Evolutionary conservation across 148 eudicot species (phyloP), one percentile per base, ranked within the genome.

Genomic region (Camellia granthamiana): DNA sequence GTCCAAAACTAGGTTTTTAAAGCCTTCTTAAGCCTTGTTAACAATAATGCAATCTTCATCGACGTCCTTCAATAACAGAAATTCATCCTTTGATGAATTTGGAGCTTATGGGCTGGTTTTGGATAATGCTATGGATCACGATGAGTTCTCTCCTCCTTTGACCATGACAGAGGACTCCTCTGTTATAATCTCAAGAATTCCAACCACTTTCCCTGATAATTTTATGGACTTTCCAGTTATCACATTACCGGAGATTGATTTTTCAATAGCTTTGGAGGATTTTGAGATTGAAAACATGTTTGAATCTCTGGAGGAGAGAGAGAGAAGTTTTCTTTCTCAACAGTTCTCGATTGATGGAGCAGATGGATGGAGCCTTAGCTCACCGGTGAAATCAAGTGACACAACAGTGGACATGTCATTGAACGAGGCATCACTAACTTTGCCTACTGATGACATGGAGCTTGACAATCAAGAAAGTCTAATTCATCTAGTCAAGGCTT

Each of bases 381-480:
- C 16, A 47, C 55, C 72, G 64, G 59, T 81, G 61, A 38, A 47
- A 7, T 54, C 70, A 75, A 64, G 21, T 79, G 68, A 83, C 59
- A 42, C 44, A 13, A 16, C 51, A 12, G 67, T 78, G 79, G 78
- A 51, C 14, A 59, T 65, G 46, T 18, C 75, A 58, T 19, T 51
- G 7, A 72, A 60, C 71, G 74, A 67, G 7, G 23, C 80, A 59
- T 10, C 76, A 19, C 51, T 79, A 56, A 8, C 52, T 18, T 78
- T 84, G 55, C 86, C 86, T 7, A 19, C 16, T 58, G 86, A 84
- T 10, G 83, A 65, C n/a, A 72, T 64, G 77, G 78, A 80, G 19
- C 42, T 80, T 9, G 78, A 80, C 44, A 67, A 77, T 84, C 80
- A 58, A 5, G 81, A 72, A 18, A 59, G 71, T 77, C 1, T 68